Evolutionary conservation across 306 rosid genomes (phyloP).

Genomic region (Comarum palustre): DNA sequence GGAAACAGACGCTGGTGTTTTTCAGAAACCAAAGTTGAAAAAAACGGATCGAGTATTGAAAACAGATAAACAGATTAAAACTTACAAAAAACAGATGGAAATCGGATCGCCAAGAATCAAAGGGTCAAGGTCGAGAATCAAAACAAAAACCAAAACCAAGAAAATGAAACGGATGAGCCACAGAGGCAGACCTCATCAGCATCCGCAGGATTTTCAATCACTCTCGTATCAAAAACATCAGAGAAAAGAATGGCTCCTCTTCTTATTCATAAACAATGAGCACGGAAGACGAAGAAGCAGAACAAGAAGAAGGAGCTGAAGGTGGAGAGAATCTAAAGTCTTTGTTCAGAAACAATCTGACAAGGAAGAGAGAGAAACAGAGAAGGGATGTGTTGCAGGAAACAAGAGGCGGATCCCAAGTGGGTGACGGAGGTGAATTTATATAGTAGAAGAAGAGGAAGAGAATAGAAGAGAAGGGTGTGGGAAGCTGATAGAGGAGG

Average conservation of each 20-base stretch:
- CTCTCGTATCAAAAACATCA: not conserved
- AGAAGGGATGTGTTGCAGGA: not conserved
- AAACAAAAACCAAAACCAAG: constrained; percentile 10
- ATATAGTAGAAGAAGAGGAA: not conserved
- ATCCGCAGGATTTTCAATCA: not conserved
- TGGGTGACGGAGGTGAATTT: not conserved
- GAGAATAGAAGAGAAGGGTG: not conserved
- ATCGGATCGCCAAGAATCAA: constrained; percentile 24
- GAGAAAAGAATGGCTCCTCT: constrained; percentile 8
- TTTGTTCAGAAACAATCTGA: constrained; percentile 9
- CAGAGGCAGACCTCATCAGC: constrained; percentile 40
- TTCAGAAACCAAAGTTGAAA: constrained; percentile 11
- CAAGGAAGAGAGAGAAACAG: not conserved
- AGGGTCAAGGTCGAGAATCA: constrained; percentile 12
- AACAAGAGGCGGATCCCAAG: constrained; percentile 11
- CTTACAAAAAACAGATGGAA: constrained; percentile 8
- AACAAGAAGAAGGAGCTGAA: constrained; percentile 2
- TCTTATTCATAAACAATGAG: constrained; percentile 9
- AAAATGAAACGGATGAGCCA: constrained; percentile 12
- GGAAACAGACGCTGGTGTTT: constrained; percentile 16
- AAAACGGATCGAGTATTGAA: not conserved
- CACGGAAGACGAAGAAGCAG: not conserved
- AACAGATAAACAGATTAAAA: not conserved
- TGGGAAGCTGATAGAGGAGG: constrained; percentile 9
- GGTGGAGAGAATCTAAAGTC: not conserved